phyloP scores from a whole-genome alignment of 2,329 filamentous ascomycete genomes.

The Torrubiellomyces zombiae region DNA sequence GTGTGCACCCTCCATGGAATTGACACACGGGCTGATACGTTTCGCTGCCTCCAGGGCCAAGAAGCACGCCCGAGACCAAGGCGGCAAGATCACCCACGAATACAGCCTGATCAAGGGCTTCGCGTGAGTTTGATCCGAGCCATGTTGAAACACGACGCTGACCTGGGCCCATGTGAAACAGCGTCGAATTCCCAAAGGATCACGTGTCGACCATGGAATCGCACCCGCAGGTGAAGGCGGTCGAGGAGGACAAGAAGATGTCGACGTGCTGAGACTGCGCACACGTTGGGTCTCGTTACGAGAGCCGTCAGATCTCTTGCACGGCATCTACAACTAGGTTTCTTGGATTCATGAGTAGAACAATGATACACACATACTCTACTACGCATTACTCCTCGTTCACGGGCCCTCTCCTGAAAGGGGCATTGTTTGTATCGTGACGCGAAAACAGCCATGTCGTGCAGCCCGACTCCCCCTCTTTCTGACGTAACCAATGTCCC shows the following conservation, averaged over 20 bases:
- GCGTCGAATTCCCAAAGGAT: conserved; percentile 57
- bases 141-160: too few relatives aligned
- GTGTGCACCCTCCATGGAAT: neutral
- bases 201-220: conserved; percentile 46
- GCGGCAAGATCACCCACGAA: conserved; percentile 71
- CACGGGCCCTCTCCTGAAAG: too few relatives aligned
- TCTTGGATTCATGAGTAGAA: too few relatives aligned
- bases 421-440: too few relatives aligned
- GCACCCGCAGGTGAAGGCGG: conserved; percentile 53
- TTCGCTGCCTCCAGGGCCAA: conserved; percentile 42
- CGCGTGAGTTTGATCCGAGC: conserved; percentile 50
- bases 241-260: conserved; percentile 60
- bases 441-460: too few relatives aligned
- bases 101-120: conserved; percentile 85
- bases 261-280: conserved; percentile 52
- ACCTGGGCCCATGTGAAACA: too few relatives aligned
- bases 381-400: too few relatives aligned
- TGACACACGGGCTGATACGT: neutral
- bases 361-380: too few relatives aligned
- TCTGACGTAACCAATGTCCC: too few relatives aligned
- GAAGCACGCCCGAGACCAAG: conserved; percentile 54
- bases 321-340: conserved; percentile 8
- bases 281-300: neutral
- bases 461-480: too few relatives aligned
- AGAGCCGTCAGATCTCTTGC: conserved; percentile 3